Conservation (phyloP, 1,139 yeast genomes). For the Saccharomyces pastorianus region DNA sequence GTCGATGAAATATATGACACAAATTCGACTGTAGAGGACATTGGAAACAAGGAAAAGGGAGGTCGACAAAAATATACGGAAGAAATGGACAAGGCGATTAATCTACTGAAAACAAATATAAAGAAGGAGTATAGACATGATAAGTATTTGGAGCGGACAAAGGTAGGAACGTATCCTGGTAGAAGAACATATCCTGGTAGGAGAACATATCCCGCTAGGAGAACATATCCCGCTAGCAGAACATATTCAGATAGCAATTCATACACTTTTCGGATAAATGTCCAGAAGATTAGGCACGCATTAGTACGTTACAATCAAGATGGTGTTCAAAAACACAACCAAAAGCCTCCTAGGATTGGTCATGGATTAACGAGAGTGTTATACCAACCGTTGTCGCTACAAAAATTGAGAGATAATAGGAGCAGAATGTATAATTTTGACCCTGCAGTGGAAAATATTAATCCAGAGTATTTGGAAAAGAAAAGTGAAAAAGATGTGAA, state of each 20-base stretch:
- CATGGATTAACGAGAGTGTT: conserved; percentile 62
- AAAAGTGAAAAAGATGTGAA: conserved; percentile 3
- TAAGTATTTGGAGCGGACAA: neutral
- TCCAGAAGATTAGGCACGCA: neutral
- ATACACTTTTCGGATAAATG: neutral
- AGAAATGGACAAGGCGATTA: neutral
- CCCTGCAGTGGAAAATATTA: conserved; percentile 51
- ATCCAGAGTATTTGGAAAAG: conserved; percentile 13
- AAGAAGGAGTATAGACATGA: neutral
- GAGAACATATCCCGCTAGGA: neutral
- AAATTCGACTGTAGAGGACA: neutral
- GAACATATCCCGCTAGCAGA: neutral
- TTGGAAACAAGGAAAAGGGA: neutral
- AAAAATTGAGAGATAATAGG: conserved; percentile 68
- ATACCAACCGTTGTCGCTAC: conserved; percentile 71
- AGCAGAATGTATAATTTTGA: conserved; percentile 66
- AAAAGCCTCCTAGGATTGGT: conserved; percentile 41
- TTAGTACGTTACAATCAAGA: conserved; percentile 1
- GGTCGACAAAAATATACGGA: neutral
- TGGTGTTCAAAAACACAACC: conserved; percentile 2
- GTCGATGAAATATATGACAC: neutral
- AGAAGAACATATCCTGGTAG: neutral
- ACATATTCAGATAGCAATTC: neutral
- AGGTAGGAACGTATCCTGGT: neutral
- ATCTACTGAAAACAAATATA: neutral